Evolutionary conservation across 257 asterid species (phyloP), one percentile per base, ranked within the genome.

Genomic region (Phtheirospermum japonicum): DNA sequence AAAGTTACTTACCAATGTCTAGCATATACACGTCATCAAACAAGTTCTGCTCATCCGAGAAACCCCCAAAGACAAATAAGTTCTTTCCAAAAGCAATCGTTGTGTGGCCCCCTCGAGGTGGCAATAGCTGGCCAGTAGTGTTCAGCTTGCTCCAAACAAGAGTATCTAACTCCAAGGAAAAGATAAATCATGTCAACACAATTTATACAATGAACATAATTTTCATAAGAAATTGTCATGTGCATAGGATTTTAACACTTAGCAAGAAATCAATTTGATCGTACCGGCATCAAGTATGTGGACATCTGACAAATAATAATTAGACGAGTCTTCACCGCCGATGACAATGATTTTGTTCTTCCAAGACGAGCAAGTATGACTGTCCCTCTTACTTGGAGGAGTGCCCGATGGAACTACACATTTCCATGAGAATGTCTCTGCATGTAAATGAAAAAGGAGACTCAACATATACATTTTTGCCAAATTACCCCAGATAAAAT

Each of bases 91-190:
- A 78, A 56, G 87, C 66, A 73, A 93, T 50, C 32, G 99, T 80
- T 39, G 99, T 87, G 72, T 93, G 99, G 74, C 97, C 97, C 66
- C 90, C 97, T 64, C 99, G 94, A 30, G 99, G 99, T 2, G 95
- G 85, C 80, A 93, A 76, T 63, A 83, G 72, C 78, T 87, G 94
- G 57, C 99, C 99, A 48, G 81, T 77, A 17, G 96, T 83, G 63
- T 89, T 84, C 80, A 93, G 77, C 83, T 85, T 93, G 80, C 87
- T 78, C 99, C 99, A 93, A 43, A 85, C 84, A 71, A 89, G 83
- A 56, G 94, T 80, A 81, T 93, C 99, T 93, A 59, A 58, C 54
- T 70, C 28, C 72, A 76, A 72, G 52, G 66, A 71, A 73, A 64
- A 59, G 32, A 65, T 58, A 64, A 69, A 69, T 6, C 57, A 34